phyloP scores from a whole-genome alignment of 176 grass and related monocot species.

The Pontederia paniculata region DNA sequence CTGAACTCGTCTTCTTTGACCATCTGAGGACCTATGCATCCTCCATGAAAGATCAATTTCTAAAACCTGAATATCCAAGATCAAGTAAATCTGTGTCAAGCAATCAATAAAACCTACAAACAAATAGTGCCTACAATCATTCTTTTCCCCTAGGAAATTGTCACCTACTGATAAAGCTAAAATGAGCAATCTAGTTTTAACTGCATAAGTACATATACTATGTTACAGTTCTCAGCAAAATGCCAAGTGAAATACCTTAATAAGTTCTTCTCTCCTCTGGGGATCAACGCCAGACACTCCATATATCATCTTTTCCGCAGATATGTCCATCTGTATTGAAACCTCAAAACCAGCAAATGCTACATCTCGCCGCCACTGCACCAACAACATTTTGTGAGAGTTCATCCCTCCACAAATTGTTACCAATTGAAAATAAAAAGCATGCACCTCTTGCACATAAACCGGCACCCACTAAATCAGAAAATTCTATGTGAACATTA shows the following conservation, averaged over 20 bases:
- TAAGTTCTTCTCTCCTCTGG: conserved; percentile 76
- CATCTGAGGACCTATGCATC: conserved; percentile 89
- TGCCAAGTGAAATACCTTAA: conserved; percentile 48
- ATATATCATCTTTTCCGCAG: conserved; percentile 78
- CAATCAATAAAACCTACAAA: background rate
- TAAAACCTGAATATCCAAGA: conserved; percentile 47
- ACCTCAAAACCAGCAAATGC: conserved; percentile 96
- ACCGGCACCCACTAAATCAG: too few relatives aligned
- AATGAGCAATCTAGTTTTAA: background rate
- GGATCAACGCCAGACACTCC: conserved; percentile 73
- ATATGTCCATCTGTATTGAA: conserved; percentile 88
- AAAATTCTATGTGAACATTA: too few relatives aligned
- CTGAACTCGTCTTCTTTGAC: conserved; percentile 87
- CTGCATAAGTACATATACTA: background rate
- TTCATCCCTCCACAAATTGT: background rate
- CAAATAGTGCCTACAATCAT: background rate
- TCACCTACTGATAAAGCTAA: background rate
- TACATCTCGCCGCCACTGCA: conserved; percentile 89
- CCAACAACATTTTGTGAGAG: background rate
- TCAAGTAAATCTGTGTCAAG: background rate
- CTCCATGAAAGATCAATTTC: conserved; percentile 89
- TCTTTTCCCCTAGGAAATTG: background rate
- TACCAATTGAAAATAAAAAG: background rate
- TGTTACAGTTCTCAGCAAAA: background rate
- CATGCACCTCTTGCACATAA: too few relatives aligned